A percentile compares a stretch with the other conserved stretches of the same genome.
Conservation (phyloP, 2,329 filamentous ascomycete genomes). For the Cladophialophora carrionii region DNA sequence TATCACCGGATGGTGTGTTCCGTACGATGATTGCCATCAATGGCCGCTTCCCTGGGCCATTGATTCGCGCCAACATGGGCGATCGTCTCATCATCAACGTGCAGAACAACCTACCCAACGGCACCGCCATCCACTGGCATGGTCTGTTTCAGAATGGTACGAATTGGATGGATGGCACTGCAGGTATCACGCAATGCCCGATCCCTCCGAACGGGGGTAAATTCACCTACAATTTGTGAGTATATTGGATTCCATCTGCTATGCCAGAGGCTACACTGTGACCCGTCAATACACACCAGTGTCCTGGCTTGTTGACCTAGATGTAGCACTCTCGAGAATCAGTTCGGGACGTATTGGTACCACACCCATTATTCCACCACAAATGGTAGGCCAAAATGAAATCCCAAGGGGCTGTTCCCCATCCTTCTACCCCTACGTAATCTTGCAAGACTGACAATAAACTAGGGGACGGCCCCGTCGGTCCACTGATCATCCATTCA, state of each 20-base stretch:
- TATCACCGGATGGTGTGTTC: conserved; percentile 57
- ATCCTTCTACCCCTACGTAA: background rate
- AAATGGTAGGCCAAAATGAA: conserved; percentile 52
- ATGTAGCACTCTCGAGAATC: conserved; percentile 54
- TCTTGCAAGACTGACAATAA: background rate
- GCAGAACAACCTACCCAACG: conserved; percentile 67
- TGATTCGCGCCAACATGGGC: conserved; percentile 72
- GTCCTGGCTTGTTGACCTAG: background rate
- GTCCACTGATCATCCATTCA: conserved; percentile 67
- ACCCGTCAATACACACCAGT: background rate
- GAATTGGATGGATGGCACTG: conserved; percentile 72
- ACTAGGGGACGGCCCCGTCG: conserved; percentile 63
- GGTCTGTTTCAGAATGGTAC: conserved; percentile 77
- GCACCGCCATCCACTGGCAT: conserved; percentile 73
- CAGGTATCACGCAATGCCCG: conserved; percentile 68
- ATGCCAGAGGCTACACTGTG: background rate
- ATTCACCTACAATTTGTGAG: conserved; percentile 67
- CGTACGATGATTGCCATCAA: conserved; percentile 69
- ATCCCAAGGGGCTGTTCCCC: background rate
- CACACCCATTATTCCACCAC: conserved; percentile 67
- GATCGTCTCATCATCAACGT: conserved; percentile 71
- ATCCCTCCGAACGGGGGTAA: conserved; percentile 62
- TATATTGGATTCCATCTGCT: background rate
- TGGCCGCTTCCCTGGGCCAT: conserved; percentile 71
- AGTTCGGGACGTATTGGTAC: conserved; percentile 65